Percentiles rank a stretch among this genome's conserved stretches.
These are phyloP conservation scores for Escallonia herrerae DNA, from an alignment of 129 eudicot species.

Conservation along the genomic window DNA sequence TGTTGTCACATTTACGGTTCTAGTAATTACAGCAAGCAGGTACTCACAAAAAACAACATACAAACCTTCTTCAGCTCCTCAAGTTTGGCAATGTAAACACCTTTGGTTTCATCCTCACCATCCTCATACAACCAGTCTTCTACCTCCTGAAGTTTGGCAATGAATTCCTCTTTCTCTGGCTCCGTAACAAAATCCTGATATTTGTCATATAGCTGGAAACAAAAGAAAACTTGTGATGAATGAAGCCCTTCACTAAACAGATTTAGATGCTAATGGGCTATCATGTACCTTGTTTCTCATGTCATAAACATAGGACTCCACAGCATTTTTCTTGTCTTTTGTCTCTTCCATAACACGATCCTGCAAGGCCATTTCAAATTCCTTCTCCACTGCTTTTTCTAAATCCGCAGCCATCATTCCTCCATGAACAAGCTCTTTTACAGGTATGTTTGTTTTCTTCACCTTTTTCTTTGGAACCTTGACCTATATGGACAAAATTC, in stretches of 20 bases:
- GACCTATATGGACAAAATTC: constrained; percentile 28
- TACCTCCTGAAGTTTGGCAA: constrained; percentile 62
- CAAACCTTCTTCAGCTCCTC: constrained; percentile 84
- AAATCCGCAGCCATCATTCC: constrained; percentile 62
- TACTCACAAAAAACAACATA: background rate
- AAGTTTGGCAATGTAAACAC: constrained; percentile 76
- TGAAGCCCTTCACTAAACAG: background rate
- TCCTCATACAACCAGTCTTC: constrained; percentile 99
- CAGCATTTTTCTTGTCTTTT: constrained; percentile 90
- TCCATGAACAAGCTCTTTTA: constrained; percentile 62
- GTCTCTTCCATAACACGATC: constrained; percentile 98
- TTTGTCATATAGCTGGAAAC: constrained; percentile 64
- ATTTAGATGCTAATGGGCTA: background rate
- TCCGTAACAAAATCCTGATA: constrained; percentile 66
- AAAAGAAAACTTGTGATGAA: background rate
- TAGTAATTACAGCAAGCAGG: background rate
- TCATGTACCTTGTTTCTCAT: constrained; percentile 80
- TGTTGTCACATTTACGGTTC: background rate
- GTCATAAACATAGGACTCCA: constrained; percentile 91
- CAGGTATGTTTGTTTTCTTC: constrained; percentile 59
- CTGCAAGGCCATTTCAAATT: constrained; percentile 97
- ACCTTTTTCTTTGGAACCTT: constrained; percentile 90
- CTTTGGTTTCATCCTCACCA: constrained; percentile 93
- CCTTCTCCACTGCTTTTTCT: constrained; percentile 85
- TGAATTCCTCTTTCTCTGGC: constrained; percentile 60